phyloP scores from a whole-genome alignment of 495 filamentous ascomycete species.

The Penicillium subrubescens region DNA sequence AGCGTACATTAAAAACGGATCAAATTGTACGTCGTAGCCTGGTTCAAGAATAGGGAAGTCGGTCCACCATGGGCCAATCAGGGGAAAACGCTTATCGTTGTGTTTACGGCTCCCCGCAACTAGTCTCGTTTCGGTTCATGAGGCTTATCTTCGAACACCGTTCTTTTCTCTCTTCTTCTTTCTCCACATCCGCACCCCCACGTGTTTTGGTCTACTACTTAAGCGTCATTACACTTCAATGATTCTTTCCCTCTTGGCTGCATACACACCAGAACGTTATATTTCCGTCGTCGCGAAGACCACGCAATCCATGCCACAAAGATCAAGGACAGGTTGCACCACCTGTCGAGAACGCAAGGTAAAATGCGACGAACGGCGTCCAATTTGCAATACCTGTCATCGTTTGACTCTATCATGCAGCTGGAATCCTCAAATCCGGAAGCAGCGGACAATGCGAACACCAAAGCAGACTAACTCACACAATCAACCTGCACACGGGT shows the following conservation, averaged over 20 bases:
- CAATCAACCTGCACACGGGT: neutral
- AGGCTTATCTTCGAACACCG: neutral
- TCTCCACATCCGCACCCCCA: neutral
- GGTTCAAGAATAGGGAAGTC: neutral
- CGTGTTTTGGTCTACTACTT: slow-evolving; percentile 1
- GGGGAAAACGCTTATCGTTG: slow-evolving; percentile 1
- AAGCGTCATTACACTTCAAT: neutral
- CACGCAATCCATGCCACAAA: slow-evolving; percentile 1
- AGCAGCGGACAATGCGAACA: neutral
- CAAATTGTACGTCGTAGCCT: neutral
- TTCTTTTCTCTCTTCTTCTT: slow-evolving; percentile 1
- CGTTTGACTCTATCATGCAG: slow-evolving; percentile 1
- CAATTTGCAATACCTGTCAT: slow-evolving; percentile 1
- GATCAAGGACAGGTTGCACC: slow-evolving; percentile 1
- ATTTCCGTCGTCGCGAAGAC: neutral
- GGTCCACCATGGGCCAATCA: neutral
- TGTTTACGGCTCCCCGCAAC: slow-evolving; percentile 1
- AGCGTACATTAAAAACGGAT: slow-evolving; percentile 1
- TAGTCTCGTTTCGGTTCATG: neutral
- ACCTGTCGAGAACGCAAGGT: slow-evolving; percentile 1
- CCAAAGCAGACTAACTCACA: neutral
- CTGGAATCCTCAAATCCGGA: neutral
- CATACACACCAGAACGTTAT: neutral
- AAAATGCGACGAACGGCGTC: slow-evolving; percentile 1
- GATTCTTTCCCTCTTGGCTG: slow-evolving; percentile 1